These are phyloP conservation scores for Cadophora gregata DNA, from an alignment of 2,329 filamentous ascomycete species.

Conservation along the genomic window DNA sequence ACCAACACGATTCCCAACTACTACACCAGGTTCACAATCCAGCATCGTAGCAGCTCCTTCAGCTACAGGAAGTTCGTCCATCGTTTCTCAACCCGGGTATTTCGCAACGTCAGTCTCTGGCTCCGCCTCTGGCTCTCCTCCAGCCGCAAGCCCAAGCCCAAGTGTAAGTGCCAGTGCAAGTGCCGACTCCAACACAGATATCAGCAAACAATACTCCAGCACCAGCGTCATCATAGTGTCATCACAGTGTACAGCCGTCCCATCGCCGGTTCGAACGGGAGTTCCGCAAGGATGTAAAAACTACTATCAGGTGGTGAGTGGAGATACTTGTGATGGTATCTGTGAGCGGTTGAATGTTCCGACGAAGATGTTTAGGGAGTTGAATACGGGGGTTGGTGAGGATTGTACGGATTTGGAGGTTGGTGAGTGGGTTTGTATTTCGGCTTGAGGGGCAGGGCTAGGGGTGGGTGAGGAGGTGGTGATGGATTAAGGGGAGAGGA, in stretches of 20 bases:
- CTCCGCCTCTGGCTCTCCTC: too few species aligned
- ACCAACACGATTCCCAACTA: not conserved
- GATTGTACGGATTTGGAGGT: not conserved
- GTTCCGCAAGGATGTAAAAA: not conserved
- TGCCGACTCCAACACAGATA: too few species aligned
- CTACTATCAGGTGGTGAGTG: not conserved
- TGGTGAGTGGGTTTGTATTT: conserved; percentile 14
- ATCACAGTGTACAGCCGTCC: not conserved
- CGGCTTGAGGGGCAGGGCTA: not conserved
- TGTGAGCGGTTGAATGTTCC: not conserved
- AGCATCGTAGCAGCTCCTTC: not conserved
- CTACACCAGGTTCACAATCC: not conserved
- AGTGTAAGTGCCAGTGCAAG: too few species aligned
- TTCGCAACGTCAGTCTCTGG: not conserved
- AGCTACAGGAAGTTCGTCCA: not conserved
- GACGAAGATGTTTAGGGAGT: not conserved
- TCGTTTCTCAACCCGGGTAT: not conserved
- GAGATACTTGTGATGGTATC: conserved; percentile 3
- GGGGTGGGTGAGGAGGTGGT: too few species aligned
- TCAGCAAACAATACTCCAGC: not conserved
- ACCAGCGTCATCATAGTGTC: not conserved
- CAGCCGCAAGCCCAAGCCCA: not conserved
- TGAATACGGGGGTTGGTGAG: not conserved
- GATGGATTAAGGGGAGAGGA: not conserved
- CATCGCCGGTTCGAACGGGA: not conserved